Evolutionary conservation across 352 stramenopile species (phyloP).

Genomic region (Halophytophthora polymorphica): DNA sequence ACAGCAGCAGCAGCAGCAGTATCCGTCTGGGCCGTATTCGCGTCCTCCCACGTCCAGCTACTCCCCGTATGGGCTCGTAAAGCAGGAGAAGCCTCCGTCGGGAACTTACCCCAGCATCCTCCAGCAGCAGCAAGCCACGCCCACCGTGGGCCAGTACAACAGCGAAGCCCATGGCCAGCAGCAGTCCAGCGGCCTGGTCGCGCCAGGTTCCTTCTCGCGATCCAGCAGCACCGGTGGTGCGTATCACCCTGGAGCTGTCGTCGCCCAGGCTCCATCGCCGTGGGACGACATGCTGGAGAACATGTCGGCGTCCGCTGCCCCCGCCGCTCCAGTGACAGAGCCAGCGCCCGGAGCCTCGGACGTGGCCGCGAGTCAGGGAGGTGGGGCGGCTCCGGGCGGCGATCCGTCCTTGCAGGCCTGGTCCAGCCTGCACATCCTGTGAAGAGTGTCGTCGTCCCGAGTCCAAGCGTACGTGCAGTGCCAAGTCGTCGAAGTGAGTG

Average conservation of each 20-base stretch:
- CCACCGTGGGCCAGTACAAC: constrained; percentile 4
- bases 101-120: constrained; percentile 17
- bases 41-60: constrained; percentile 17
- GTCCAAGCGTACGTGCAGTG: background rate
- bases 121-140: constrained; percentile 19
- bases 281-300: constrained; percentile 81
- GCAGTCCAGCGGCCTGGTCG: constrained; percentile 16
- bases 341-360: background rate
- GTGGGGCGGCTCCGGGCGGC: constrained; percentile 25
- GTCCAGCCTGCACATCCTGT: constrained; percentile 78
- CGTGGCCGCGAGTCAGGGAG: constrained; percentile 11
- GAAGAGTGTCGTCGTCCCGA: constrained; percentile 11
- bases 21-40: constrained; percentile 19
- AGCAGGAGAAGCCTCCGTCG: constrained; percentile 18
- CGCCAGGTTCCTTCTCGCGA: constrained; percentile 15
- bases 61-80: constrained; percentile 19
- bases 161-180: constrained; percentile 12
- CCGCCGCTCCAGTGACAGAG: constrained; percentile 8
- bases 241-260: constrained; percentile 10
- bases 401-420: constrained; percentile 62
- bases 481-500: too few species aligned
- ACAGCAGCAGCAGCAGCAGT: constrained; percentile 19
- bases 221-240: constrained; percentile 3
- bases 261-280: constrained; percentile 17
- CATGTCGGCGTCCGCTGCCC: constrained; percentile 41